phyloP scores from a whole-genome alignment of 495 filamentous ascomycete species.

The Daldinia loculata region DNA sequence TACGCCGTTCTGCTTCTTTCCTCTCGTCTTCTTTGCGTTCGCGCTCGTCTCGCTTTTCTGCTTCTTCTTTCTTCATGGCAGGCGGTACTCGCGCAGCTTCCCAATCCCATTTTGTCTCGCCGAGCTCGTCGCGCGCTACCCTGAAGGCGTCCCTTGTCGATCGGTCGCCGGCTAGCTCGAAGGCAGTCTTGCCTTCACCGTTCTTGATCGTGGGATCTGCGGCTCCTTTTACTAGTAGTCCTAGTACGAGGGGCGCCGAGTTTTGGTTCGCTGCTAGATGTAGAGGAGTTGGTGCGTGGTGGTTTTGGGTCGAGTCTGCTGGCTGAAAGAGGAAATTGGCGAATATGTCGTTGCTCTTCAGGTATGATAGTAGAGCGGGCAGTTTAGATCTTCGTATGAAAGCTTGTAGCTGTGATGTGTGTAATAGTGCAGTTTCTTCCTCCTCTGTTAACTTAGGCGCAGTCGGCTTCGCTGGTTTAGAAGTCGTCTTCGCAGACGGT shows the following conservation, averaged over 20 bases:
- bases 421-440: conserved; percentile 79
- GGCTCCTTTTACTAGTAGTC: conserved; percentile 76
- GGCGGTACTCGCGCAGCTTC: conserved; percentile 73
- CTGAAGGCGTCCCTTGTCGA: conserved; percentile 91
- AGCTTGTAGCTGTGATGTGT: conserved; percentile 86
- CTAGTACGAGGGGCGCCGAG: conserved; percentile 73
- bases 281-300: conserved; percentile 85
- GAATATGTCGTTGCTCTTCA: conserved; percentile 73
- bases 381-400: conserved; percentile 90
- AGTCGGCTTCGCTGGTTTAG: conserved; percentile 55
- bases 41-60: conserved; percentile 69
- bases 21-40: conserved; percentile 61
- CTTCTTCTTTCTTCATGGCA: conserved; percentile 72
- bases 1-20: conserved; percentile 72
- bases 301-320: conserved; percentile 68
- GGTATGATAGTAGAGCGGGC: conserved; percentile 84
- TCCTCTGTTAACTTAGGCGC: conserved; percentile 75
- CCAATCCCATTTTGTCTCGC: conserved; percentile 84
- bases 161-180: conserved; percentile 87
- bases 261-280: conserved; percentile 86
- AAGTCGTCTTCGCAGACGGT: conserved; percentile 50
- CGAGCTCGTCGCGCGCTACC: conserved; percentile 81
- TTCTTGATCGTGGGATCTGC: conserved; percentile 78
- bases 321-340: conserved; percentile 79
- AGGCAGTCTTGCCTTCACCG: conserved; percentile 76